These are phyloP conservation scores for Lineolata rhizophorae DNA, from an alignment of 495 filamentous ascomycete genomes.

Conservation along the genomic window DNA sequence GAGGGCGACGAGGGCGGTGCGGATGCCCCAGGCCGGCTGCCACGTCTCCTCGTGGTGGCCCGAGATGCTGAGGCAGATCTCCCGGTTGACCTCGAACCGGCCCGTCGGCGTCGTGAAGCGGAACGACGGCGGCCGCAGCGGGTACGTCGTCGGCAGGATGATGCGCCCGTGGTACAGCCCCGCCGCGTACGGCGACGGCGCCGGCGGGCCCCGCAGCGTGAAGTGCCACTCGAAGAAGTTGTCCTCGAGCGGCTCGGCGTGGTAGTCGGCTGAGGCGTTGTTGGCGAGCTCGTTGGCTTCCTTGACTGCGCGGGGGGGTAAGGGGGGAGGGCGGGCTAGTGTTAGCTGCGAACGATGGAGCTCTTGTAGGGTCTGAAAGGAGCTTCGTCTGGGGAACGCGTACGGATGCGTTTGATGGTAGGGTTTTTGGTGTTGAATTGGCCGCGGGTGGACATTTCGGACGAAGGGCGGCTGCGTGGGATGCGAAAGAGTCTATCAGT, in stretches of 20 bases:
- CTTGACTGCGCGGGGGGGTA: slow-evolving; percentile 28
- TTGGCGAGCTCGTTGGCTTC: slow-evolving; percentile 68
- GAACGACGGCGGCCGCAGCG: slow-evolving; percentile 74
- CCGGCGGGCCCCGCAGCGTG: slow-evolving; percentile 76
- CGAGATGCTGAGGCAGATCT: slow-evolving; percentile 84
- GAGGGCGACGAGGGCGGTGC: slow-evolving; percentile 52
- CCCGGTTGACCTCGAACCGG: slow-evolving; percentile 88
- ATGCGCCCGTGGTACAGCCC: slow-evolving; percentile 96
- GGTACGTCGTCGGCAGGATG: slow-evolving; percentile 69
- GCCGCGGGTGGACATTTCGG: slow-evolving; percentile 18
- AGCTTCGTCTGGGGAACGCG: slow-evolving; percentile 3
- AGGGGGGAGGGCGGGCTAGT: slow-evolving; percentile 1
- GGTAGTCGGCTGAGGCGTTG: slow-evolving; percentile 59
- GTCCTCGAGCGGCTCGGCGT: slow-evolving; percentile 57
- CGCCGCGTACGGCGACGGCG: slow-evolving; percentile 47
- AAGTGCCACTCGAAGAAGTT: slow-evolving; percentile 99
- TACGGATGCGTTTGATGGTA: slow-evolving; percentile 60
- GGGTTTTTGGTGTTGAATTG: slow-evolving; percentile 58
- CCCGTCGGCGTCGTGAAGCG: slow-evolving; percentile 84
- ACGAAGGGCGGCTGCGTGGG: too few relatives aligned
- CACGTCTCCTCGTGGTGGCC: slow-evolving; percentile 96
- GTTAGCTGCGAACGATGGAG: too few relatives aligned
- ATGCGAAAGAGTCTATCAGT: too few relatives aligned
- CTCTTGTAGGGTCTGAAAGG: too few relatives aligned
- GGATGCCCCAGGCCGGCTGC: slow-evolving; percentile 93